phyloP scores from a whole-genome alignment of 2,329 filamentous ascomycete species.

The Pseudogymnoascus sp. region DNA sequence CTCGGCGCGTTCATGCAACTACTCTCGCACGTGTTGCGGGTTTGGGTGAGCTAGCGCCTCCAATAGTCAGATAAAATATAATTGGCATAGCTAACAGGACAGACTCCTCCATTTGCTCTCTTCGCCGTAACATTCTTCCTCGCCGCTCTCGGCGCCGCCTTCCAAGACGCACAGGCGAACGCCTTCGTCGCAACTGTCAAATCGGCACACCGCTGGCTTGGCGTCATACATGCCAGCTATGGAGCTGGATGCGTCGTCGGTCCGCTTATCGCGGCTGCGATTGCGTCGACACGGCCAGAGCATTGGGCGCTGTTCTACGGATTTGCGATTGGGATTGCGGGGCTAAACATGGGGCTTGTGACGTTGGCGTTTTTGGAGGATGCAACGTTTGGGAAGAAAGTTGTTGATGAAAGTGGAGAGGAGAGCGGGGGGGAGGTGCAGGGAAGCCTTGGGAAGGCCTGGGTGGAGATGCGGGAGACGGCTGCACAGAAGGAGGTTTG shows the following conservation, averaged over 20 bases:
- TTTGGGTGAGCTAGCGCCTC: conserved; percentile 34
- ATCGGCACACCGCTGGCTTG: conserved; percentile 49
- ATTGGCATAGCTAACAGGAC: not conserved
- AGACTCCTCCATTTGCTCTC: conserved; percentile 44
- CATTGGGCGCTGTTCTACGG: conserved; percentile 50
- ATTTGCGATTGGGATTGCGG: conserved; percentile 43
- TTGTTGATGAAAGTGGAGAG: conserved; percentile 9
- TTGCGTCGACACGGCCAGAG: conserved; percentile 34
- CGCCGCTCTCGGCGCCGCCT: conserved; percentile 50
- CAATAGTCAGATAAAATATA: not conserved
- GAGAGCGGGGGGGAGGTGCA: conserved; percentile 15
- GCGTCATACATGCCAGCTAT: conserved; percentile 56
- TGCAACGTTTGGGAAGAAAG: not conserved
- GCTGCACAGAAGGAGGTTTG: conserved; percentile 42
- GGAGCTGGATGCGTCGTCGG: conserved; percentile 44
- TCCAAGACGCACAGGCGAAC: conserved; percentile 56
- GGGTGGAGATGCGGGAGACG: conserved; percentile 36
- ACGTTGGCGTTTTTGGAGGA: conserved; percentile 41
- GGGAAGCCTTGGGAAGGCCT: conserved; percentile 29
- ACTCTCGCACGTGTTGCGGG: conserved; percentile 43
- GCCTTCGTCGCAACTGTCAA: conserved; percentile 47
- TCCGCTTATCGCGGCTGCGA: conserved; percentile 44
- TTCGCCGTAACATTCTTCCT: conserved; percentile 51
- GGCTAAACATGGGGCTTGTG: conserved; percentile 41
- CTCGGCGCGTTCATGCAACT: conserved; percentile 49